phyloP scores from a whole-genome alignment of 192 early-diverging fungal genomes.

The Coemansia sp. region DNA sequence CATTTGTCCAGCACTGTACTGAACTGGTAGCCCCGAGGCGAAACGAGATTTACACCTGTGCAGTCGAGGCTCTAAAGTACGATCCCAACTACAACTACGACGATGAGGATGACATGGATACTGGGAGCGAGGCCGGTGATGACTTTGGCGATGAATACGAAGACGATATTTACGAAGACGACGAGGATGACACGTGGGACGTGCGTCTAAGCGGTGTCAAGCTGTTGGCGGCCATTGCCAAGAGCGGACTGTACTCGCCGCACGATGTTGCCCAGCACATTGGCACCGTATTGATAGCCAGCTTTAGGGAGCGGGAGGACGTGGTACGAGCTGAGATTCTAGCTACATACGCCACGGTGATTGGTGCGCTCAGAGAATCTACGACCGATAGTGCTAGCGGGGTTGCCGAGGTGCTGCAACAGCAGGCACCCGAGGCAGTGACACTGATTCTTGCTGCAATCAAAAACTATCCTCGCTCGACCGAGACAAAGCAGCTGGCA shows the following conservation, averaged over 20 bases:
- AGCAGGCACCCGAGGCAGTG: constrained; percentile 30
- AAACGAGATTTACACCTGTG: constrained; percentile 28
- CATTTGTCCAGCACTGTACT: constrained; percentile 27
- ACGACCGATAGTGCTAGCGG: neutral
- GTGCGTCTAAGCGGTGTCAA: constrained; percentile 46
- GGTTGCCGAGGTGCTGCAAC: constrained; percentile 9
- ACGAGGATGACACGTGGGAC: constrained; percentile 47
- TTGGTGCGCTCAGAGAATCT: constrained; percentile 5
- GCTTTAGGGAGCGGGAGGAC: constrained; percentile 48
- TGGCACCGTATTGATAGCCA: constrained; percentile 20
- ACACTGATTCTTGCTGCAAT: constrained; percentile 27
- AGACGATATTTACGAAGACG: constrained; percentile 45
- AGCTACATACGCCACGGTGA: constrained; percentile 27
- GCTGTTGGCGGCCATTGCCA: constrained; percentile 31
- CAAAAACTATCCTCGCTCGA: constrained; percentile 31
- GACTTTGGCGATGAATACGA: constrained; percentile 50
- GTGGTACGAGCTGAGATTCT: constrained; percentile 47
- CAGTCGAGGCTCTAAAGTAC: constrained; percentile 21
- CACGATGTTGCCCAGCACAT: constrained; percentile 19
- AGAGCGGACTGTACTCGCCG: constrained; percentile 23
- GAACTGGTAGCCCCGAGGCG: constrained; percentile 12
- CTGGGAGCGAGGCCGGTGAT: constrained; percentile 37
- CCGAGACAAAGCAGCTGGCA: constrained; percentile 49
- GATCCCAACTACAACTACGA: constrained; percentile 53
- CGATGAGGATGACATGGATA: constrained; percentile 25